These are phyloP conservation scores for Zanthoxylum bungeanum DNA, from an alignment of 345 rosid species.

Conservation along the genomic window DNA sequence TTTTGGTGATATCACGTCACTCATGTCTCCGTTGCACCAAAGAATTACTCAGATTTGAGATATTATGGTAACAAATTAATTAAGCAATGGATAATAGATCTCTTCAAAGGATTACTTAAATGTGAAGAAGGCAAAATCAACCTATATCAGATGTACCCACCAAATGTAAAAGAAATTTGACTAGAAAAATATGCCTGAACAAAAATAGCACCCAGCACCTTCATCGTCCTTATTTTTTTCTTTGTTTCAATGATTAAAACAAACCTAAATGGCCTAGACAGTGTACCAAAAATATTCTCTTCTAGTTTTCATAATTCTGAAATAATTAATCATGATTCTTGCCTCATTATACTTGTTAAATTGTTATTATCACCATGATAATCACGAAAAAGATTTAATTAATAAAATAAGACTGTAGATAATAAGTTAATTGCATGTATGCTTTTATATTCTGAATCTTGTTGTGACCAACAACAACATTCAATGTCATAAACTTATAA, in stretches of 20 bases:
- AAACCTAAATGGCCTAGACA: conserved; percentile 18
- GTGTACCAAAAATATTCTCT: conserved; percentile 21
- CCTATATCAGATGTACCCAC: conserved; percentile 14
- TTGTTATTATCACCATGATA: neutral
- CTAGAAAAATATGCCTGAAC: neutral
- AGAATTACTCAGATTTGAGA: too few relatives aligned
- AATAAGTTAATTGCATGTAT: too few relatives aligned
- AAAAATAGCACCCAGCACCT: neutral
- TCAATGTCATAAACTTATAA: too few relatives aligned
- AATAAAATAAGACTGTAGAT: too few relatives aligned
- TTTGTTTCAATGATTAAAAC: conserved; percentile 21
- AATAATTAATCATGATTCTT: neutral
- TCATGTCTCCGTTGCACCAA: too few relatives aligned
- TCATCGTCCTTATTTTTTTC: neutral
- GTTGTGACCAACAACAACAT: too few relatives aligned
- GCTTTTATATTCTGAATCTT: too few relatives aligned
- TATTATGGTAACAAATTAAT: neutral
- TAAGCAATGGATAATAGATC: neutral
- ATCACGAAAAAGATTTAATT: neutral
- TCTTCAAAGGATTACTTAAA: conserved; percentile 1
- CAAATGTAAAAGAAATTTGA: conserved; percentile 3
- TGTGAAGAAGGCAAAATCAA: conserved; percentile 17
- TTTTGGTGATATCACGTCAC: too few relatives aligned
- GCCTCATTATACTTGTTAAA: neutral
- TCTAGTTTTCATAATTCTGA: conserved; percentile 1